Evolutionary conservation across 495 filamentous ascomycete genomes (phyloP).

Genomic region (Xylaria curta): DNA sequence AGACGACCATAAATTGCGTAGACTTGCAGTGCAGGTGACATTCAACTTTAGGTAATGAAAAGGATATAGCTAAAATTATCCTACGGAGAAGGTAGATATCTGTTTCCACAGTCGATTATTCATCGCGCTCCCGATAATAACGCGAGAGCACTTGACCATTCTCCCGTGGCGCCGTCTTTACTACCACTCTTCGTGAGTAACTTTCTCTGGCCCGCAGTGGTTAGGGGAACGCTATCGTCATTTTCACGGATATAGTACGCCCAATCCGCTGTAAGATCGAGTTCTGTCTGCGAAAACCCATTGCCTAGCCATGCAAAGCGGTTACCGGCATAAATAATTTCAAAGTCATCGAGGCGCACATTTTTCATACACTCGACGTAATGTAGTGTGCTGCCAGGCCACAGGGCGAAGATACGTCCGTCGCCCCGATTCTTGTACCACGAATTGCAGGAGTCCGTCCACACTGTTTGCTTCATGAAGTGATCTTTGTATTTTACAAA

Average conservation of each 20-base stretch:
- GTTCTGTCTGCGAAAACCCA: conserved; percentile 41
- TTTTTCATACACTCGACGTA: conserved; percentile 58
- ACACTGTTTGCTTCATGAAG: conserved; percentile 54
- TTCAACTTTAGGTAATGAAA: not conserved
- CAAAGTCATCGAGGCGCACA: conserved; percentile 58
- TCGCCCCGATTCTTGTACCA: conserved; percentile 57
- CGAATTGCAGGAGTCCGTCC: conserved; percentile 52
- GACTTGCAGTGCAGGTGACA: too few relatives aligned
- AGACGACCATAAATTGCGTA: too few relatives aligned
- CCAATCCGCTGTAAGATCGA: conserved; percentile 35
- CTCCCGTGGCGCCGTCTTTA: not conserved
- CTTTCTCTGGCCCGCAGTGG: conserved; percentile 28
- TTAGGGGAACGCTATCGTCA: conserved; percentile 15
- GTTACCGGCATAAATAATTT: conserved; percentile 55
- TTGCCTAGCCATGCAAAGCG: conserved; percentile 60
- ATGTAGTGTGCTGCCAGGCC: conserved; percentile 54
- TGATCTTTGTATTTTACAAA: conserved; percentile 51
- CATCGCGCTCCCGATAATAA: not conserved
- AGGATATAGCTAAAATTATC: not conserved
- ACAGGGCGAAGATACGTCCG: conserved; percentile 54
- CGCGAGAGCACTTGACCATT: not conserved
- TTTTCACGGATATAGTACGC: conserved; percentile 34
- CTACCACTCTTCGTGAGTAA: conserved; percentile 27
- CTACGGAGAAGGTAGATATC: not conserved
- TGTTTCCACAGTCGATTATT: not conserved